A percentile compares a stretch with the other conserved stretches of the same genome.
Evolutionary conservation across 345 rosid species (phyloP).

Genomic region (Camelina neglecta): DNA sequence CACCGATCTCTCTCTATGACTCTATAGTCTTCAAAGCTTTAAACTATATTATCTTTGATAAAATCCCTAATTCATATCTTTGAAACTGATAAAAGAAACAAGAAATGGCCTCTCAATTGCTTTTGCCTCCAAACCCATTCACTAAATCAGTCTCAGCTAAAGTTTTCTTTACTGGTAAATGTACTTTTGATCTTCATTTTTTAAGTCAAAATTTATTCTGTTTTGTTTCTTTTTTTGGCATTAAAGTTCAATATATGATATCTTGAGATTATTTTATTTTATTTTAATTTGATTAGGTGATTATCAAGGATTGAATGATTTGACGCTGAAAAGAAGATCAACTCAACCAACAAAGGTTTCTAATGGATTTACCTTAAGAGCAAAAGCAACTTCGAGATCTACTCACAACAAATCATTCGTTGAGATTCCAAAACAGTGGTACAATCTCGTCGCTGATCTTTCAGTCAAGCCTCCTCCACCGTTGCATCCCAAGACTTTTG

Average conservation of each 20-base stretch:
- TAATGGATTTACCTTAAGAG: constrained; percentile 49
- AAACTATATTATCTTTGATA: neutral
- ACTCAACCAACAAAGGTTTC: constrained; percentile 36
- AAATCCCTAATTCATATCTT: neutral
- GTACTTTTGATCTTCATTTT: neutral
- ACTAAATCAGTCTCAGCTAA: constrained; percentile 29
- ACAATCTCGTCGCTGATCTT: constrained; percentile 77
- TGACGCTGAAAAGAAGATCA: constrained; percentile 8
- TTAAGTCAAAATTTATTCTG: neutral
- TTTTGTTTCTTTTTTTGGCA: neutral
- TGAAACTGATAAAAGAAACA: neutral
- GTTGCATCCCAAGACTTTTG: constrained; percentile 73
- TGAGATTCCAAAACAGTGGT: constrained; percentile 60
- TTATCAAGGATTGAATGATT: neutral
- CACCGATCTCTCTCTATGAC: constrained; percentile 17
- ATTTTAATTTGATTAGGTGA: constrained; percentile 36
- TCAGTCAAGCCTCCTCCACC: constrained; percentile 84
- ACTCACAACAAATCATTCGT: constrained; percentile 27
- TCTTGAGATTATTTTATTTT: neutral
- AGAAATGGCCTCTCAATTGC: constrained; percentile 41
- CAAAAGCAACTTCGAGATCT: constrained; percentile 51
- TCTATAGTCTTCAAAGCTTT: constrained; percentile 5
- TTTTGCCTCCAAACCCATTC: constrained; percentile 31
- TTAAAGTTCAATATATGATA: neutral
- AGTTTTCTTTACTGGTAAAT: constrained; percentile 30